These are phyloP conservation scores for Fusarium marasasianum DNA, from an alignment of 2,329 filamentous ascomycete genomes.

Conservation along the genomic window DNA sequence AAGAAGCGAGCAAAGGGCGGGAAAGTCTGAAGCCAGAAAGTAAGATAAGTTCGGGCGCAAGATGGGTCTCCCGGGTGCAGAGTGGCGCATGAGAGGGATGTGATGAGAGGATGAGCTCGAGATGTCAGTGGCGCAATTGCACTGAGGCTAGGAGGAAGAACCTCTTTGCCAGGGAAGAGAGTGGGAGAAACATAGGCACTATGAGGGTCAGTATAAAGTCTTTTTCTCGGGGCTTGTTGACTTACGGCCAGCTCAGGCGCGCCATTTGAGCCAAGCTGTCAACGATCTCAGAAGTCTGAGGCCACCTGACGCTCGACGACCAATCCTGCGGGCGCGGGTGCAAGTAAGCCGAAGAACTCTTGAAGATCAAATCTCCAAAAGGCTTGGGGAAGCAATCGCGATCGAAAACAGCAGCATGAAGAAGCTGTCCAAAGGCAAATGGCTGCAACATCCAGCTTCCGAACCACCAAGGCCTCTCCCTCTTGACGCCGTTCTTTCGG, in stretches of 20 bases:
- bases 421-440: constrained; percentile 76
- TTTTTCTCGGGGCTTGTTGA: constrained; percentile 29
- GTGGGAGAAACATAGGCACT: constrained; percentile 85
- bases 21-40: constrained; percentile 87
- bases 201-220: constrained; percentile 7
- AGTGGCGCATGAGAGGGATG: constrained; percentile 85
- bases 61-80: constrained; percentile 90
- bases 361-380: constrained; percentile 66
- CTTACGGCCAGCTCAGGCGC: constrained; percentile 82
- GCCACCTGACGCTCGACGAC: constrained; percentile 76
- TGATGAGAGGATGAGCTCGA: constrained; percentile 86
- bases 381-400: constrained; percentile 73
- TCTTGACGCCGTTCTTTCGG: constrained; percentile 60
- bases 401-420: constrained; percentile 82
- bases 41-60: constrained; percentile 85
- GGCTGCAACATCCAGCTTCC: constrained; percentile 86
- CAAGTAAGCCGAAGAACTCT: constrained; percentile 81
- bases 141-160: constrained; percentile 72
- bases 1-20: constrained; percentile 82
- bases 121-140: constrained; percentile 81
- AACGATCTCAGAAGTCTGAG: constrained; percentile 76
- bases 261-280: constrained; percentile 86
- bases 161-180: constrained; percentile 78
- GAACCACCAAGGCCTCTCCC: constrained; percentile 81
- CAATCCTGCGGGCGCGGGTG: constrained; percentile 76